Percentiles rank a stretch among this genome's conserved stretches.
Evolutionary conservation across 1,284 basidiomycete species (phyloP).

Genomic region (Caloboletus inedulis): DNA sequence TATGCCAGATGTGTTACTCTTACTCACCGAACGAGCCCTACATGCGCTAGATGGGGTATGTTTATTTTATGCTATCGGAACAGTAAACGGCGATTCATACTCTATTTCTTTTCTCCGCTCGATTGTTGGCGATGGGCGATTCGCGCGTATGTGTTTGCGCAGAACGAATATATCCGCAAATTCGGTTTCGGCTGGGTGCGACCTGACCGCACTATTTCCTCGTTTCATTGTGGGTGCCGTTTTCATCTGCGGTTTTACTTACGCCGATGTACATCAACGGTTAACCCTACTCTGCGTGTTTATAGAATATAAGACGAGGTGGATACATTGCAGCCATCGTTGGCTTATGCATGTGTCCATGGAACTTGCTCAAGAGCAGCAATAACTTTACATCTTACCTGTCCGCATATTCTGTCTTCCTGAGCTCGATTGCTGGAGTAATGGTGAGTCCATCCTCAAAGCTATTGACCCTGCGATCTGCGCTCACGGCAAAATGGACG

Average conservation of each 20-base stretch:
- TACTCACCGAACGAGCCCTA: slow-evolving; percentile 4
- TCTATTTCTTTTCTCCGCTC: slow-evolving; percentile 1
- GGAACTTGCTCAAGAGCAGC: slow-evolving; percentile 76
- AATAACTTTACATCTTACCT: slow-evolving; percentile 82
- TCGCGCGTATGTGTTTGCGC: neutral
- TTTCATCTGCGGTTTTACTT: neutral
- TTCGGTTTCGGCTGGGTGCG: slow-evolving; percentile 81
- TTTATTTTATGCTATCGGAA: slow-evolving; percentile 5
- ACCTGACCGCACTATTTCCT: slow-evolving; percentile 77
- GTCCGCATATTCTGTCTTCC: slow-evolving; percentile 79
- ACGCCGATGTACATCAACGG: neutral
- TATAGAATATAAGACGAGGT: slow-evolving; percentile 78
- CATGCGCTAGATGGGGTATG: slow-evolving; percentile 29
- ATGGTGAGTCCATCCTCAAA: slow-evolving; percentile 46
- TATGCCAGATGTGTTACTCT: slow-evolving; percentile 17
- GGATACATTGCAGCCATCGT: slow-evolving; percentile 76
- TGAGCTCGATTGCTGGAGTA: slow-evolving; percentile 80
- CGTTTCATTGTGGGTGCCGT: slow-evolving; percentile 61
- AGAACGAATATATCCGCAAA: slow-evolving; percentile 84
- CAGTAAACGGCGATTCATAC: slow-evolving; percentile 24
- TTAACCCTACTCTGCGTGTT: neutral
- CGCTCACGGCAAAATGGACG: neutral
- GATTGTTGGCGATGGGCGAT: slow-evolving; percentile 8
- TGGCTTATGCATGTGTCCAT: slow-evolving; percentile 74
- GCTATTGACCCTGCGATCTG: neutral